Percentiles rank a stretch among this genome's conserved stretches.
Conservation (phyloP, 441 rosid genomes). For the Macaranga tanarius region DNA sequence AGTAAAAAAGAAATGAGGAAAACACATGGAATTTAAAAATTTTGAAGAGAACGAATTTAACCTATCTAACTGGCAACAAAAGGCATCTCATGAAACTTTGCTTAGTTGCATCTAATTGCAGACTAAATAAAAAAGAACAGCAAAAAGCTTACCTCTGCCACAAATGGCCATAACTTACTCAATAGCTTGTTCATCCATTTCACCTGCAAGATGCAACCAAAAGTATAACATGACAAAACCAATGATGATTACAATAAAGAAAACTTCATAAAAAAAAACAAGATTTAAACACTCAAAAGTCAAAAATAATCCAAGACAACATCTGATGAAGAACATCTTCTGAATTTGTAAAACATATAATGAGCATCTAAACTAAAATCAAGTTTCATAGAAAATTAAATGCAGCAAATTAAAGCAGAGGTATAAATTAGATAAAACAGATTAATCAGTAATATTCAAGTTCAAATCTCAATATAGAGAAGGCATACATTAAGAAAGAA, state of each 20-base stretch:
- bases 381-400: neutral
- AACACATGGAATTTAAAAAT: neutral
- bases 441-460: neutral
- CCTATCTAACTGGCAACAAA: neutral
- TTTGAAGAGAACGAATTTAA: neutral
- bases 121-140: constrained; percentile 12
- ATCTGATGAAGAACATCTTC: neutral
- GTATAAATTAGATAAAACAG: neutral
- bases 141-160: constrained; percentile 72
- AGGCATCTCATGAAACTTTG: neutral
- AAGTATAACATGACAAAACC: neutral
- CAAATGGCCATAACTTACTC: constrained; percentile 88
- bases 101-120: constrained; percentile 11
- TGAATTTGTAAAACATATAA: neutral
- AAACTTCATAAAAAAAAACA: neutral
- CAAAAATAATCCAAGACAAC: neutral
- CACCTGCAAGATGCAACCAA: constrained; percentile 53
- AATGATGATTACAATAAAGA: neutral
- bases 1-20: neutral
- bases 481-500: neutral
- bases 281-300: neutral
- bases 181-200: constrained; percentile 96
- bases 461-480: neutral
- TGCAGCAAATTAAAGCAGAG: neutral
- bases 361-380: neutral